These are phyloP conservation scores for Pseudocercospora musae DNA, from an alignment of 2,329 filamentous ascomycete genomes.

Conservation along the genomic window DNA sequence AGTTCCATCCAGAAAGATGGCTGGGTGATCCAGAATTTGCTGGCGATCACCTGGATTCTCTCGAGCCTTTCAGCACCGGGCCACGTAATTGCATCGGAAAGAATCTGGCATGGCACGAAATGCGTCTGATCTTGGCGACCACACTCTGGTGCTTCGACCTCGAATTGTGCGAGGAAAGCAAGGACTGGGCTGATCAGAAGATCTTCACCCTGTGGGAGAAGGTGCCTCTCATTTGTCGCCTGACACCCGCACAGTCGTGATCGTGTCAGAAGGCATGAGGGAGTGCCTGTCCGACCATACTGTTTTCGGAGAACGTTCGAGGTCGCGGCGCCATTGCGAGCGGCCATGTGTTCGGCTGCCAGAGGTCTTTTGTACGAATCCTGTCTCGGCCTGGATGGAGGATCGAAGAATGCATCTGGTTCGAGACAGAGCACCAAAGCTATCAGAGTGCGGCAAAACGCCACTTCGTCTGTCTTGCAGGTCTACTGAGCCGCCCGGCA, in stretches of 20 bases:
- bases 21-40: slow-evolving; percentile 27
- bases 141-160: slow-evolving; percentile 40
- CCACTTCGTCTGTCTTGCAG: not conserved
- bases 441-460: not conserved
- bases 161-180: slow-evolving; percentile 27
- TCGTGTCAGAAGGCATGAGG: not conserved
- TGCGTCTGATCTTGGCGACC: slow-evolving; percentile 38
- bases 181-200: slow-evolving; percentile 33
- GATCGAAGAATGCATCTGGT: not conserved
- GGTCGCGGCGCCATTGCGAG: not conserved
- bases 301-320: not conserved
- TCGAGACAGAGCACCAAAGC: not conserved
- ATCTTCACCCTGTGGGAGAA: slow-evolving; percentile 34
- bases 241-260: slow-evolving; percentile 5
- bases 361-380: not conserved
- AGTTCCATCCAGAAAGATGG: slow-evolving; percentile 35
- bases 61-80: slow-evolving; percentile 32
- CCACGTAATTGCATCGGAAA: slow-evolving; percentile 30
- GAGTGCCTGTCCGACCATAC: not conserved
- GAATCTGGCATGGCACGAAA: slow-evolving; percentile 28
- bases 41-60: slow-evolving; percentile 28
- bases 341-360: not conserved
- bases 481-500: not conserved
- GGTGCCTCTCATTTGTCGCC: slow-evolving; percentile 22
- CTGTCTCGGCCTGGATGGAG: not conserved